Base-by-base conservation (phyloP, 768 basidiomycete genomes). In the Macrolepiota fuliginosa region DNA sequence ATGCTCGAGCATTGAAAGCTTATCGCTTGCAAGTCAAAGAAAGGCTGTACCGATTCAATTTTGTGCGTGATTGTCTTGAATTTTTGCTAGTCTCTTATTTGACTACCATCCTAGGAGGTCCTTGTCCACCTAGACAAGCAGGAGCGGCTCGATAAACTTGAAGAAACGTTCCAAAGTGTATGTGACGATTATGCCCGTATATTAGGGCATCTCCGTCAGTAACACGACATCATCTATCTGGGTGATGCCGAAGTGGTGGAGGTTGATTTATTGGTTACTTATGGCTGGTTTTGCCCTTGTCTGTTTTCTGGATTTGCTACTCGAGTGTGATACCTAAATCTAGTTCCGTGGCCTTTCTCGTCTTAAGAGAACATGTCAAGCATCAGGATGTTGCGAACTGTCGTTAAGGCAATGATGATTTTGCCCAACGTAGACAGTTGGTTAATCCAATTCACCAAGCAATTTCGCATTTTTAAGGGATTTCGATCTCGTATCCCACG, bases 11-110 rank as follows among this genome's bases (percentile, higher is more conserved):
- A 25, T 73, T 79, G 66, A 84, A 79, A 56, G 86, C 89, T 10
- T 97, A 90, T 72, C 81, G 96, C 56, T 72, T 99, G 35, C 91
- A 94, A 72, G 94, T 96, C 69, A 99, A 99, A 75, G 94, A 97
- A 72, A 84, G 97, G 39, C 74, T 99, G 47, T 98, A 92, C 70
- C 83, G 94, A 22, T 98, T 98, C 76, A 99, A 98, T 76, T 97
- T 89, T 72, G 94, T 95, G 68, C 69, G 91, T 81, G 24, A 22
- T 9, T 19, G 13, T 19, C 11, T 47, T 39, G 13, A 57, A 24
- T 59, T 53, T 27, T 65, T 24, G 29, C 13, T 5, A 11, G 22
- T 29, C 12, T 45, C 45, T 36, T 29, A 24, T n/a, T n/a, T 53
- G n/a, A 54, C 29, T 15, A 6, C 13, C 32, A 13, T 39, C 55